Evolutionary conservation across 179 eudicot genomes (phyloP).

Genomic region (Silene vulgaris): DNA sequence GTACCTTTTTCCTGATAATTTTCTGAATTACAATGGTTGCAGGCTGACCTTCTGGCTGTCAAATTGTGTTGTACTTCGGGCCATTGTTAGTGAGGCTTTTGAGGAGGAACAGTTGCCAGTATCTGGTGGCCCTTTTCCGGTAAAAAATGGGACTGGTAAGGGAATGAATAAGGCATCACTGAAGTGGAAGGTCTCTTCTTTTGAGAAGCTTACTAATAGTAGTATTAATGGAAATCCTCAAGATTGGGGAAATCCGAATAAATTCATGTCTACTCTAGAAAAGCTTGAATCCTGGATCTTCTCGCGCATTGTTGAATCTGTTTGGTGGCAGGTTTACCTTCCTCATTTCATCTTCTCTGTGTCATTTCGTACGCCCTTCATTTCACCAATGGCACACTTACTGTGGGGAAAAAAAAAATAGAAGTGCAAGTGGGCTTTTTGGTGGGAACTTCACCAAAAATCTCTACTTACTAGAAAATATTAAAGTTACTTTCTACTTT

Average conservation of each 20-base stretch:
- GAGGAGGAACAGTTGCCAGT: conserved; percentile 41
- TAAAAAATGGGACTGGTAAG: conserved; percentile 29
- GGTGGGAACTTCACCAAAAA: too few species aligned
- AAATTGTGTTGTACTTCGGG: conserved; percentile 64
- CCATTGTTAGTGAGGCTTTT: conserved; percentile 47
- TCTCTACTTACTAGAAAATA: too few species aligned
- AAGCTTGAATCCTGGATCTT: conserved; percentile 87
- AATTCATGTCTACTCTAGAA: conserved; percentile 60
- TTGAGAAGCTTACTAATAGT: conserved; percentile 31
- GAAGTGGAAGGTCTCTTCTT: conserved; percentile 50
- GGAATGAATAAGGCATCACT: conserved; percentile 38
- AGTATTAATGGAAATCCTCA: conserved; percentile 26
- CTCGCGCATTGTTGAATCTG: conserved; percentile 75
- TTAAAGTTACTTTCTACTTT: too few species aligned
- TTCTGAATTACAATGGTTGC: conserved; percentile 18
- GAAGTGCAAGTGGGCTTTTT: too few species aligned
- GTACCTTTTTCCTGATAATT: background rate
- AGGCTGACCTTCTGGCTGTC: conserved; percentile 96
- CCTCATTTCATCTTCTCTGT: background rate
- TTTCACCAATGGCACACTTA: background rate
- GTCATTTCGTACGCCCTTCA: background rate
- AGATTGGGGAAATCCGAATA: conserved; percentile 54
- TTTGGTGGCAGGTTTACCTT: conserved; percentile 92
- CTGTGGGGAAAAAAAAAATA: background rate
- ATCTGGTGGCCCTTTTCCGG: conserved; percentile 35